A percentile compares a stretch with the other conserved stretches of the same genome.
phyloP scores from a whole-genome alignment of 805 yeast genomes.

The Scheffersomyces lignosus region DNA sequence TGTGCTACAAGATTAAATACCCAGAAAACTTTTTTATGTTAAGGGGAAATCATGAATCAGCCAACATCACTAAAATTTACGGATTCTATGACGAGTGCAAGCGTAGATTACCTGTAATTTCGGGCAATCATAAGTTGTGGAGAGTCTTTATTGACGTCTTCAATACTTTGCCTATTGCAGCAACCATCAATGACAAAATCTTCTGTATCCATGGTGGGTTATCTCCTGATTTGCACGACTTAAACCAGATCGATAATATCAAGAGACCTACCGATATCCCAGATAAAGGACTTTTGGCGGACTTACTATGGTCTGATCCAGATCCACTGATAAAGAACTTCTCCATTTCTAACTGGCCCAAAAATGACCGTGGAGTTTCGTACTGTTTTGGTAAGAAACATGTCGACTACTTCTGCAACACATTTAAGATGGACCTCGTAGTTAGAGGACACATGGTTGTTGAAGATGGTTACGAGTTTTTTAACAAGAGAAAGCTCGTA shows the following conservation, averaged over 20 bases:
- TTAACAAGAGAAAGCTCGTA: constrained; percentile 69
- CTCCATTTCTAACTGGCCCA: constrained; percentile 61
- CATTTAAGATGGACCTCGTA: constrained; percentile 71
- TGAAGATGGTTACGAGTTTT: constrained; percentile 85
- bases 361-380: constrained; percentile 81
- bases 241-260: constrained; percentile 69
- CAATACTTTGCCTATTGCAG: constrained; percentile 61
- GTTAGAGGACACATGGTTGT: constrained; percentile 90
- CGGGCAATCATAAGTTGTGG: constrained; percentile 45
- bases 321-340: constrained; percentile 44
- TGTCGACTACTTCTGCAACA: constrained; percentile 65
- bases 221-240: constrained; percentile 65
- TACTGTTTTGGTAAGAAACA: constrained; percentile 74
- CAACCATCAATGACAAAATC: constrained; percentile 57
- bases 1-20: constrained; percentile 56
- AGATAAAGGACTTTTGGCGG: constrained; percentile 74
- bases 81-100: constrained; percentile 65
- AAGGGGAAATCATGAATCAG: constrained; percentile 60
- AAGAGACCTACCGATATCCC: constrained; percentile 84
- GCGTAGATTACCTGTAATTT: constrained; percentile 40
- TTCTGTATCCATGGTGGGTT: constrained; percentile 71
- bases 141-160: constrained; percentile 54
- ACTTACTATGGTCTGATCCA: constrained; percentile 83
- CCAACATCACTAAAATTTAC: constrained; percentile 58
- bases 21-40: constrained; percentile 63